Percentiles rank a stretch among this genome's conserved stretches.
Conservation (phyloP, 345 rosid species). For the Brassica carinata region DNA sequence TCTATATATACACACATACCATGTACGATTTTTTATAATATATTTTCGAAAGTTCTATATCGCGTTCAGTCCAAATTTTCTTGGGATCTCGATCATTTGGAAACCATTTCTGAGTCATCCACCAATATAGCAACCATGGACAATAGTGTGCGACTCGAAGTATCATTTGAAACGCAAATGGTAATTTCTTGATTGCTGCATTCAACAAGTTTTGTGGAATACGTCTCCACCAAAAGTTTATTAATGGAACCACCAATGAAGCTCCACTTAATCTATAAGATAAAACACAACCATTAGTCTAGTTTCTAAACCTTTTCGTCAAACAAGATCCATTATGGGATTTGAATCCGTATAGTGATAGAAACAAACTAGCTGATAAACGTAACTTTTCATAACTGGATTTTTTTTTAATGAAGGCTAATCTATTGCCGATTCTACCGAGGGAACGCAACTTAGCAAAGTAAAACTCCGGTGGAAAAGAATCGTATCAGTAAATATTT, state of each 20-base stretch:
- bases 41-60: conserved; percentile 46
- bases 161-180: conserved; percentile 45
- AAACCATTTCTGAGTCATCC: conserved; percentile 92
- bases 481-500: too few species aligned
- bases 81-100: conserved; percentile 50
- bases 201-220: conserved; percentile 54
- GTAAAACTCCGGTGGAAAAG: too few species aligned
- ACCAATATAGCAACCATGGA: conserved; percentile 84
- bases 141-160: conserved; percentile 59
- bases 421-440: too few species aligned
- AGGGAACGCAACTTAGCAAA: too few species aligned
- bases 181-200: conserved; percentile 44
- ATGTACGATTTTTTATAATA: conserved; percentile 41
- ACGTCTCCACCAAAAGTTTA: conserved; percentile 82
- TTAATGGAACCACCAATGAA: conserved; percentile 67
- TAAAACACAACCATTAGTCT: neutral
- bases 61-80: conserved; percentile 46
- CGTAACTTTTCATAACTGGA: too few species aligned
- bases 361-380: too few species aligned
- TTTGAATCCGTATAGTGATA: too few species aligned
- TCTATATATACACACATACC: conserved; percentile 43
- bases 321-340: too few species aligned
- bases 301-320: too few species aligned
- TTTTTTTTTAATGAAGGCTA: too few species aligned
- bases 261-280: conserved; percentile 59